Evolutionary conservation across 345 rosid species (phyloP).

Genomic region (Pelargonium nanum): DNA sequence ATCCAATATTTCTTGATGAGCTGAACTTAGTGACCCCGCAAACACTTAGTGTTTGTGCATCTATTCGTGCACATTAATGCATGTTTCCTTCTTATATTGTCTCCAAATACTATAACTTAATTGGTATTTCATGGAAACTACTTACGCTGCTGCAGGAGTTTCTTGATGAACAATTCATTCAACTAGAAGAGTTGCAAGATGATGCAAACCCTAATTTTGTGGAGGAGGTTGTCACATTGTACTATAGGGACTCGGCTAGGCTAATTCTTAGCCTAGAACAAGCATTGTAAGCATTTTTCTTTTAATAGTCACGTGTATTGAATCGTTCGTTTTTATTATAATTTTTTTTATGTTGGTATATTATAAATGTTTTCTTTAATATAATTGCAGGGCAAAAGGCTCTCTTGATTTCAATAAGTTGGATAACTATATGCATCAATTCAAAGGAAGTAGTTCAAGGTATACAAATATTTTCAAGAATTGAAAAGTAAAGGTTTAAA

Average conservation of each 20-base stretch:
- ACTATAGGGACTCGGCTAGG: conserved; percentile 53
- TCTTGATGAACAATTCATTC: conserved; percentile 60
- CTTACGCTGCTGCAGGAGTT: conserved; percentile 36
- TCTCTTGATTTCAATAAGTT: conserved; percentile 55
- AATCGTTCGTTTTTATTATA: not conserved
- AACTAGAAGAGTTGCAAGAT: conserved; percentile 62
- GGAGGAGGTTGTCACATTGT: conserved; percentile 56
- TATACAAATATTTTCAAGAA: conserved; percentile 4
- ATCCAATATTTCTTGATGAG: too few relatives aligned
- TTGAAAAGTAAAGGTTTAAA: not conserved
- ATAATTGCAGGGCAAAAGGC: conserved; percentile 32
- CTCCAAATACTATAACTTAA: too few relatives aligned
- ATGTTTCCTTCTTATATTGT: too few relatives aligned
- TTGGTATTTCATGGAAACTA: too few relatives aligned
- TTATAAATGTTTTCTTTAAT: not conserved
- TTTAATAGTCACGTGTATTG: not conserved
- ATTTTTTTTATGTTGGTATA: not conserved
- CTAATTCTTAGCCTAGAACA: conserved; percentile 39
- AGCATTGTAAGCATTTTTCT: conserved; percentile 33
- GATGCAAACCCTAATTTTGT: conserved; percentile 68
- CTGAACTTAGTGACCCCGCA: too few relatives aligned
- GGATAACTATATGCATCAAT: conserved; percentile 81
- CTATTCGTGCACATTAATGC: too few relatives aligned
- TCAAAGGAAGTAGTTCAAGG: conserved; percentile 94
- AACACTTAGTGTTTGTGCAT: too few relatives aligned